Percentiles rank a stretch among this genome's conserved stretches.
These are phyloP conservation scores for Aspergillus carbonarius DNA, from an alignment of 2,329 filamentous ascomycete species.

Conservation along the genomic window DNA sequence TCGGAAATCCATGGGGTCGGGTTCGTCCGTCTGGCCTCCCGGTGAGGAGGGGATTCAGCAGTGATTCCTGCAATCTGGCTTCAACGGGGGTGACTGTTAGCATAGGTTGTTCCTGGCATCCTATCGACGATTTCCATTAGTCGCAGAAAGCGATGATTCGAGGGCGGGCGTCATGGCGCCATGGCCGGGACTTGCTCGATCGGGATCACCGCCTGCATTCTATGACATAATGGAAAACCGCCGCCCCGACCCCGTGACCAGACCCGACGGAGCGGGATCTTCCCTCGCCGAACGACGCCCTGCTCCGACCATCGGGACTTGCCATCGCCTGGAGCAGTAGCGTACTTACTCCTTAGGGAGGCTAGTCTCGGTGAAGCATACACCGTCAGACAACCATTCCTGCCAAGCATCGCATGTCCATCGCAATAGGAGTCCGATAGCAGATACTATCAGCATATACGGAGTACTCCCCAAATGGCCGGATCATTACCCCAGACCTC, in stretches of 20 bases:
- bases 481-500: neutral
- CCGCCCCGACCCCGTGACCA: slow-evolving; percentile 16
- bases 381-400: neutral
- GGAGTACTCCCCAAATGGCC: neutral
- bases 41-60: no score
- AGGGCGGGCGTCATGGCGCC: neutral
- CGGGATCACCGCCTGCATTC: slow-evolving; percentile 19
- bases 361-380: neutral
- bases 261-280: slow-evolving; percentile 7
- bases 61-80: no score
- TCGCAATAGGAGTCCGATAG: neutral
- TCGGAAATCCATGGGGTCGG: neutral
- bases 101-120: no score
- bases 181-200: slow-evolving; percentile 1
- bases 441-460: no score
- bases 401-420: neutral
- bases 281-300: neutral
- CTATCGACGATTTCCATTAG: slow-evolving; percentile 3
- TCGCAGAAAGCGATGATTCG: slow-evolving; percentile 3
- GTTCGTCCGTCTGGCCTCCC: neutral
- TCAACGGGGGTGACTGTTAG: no score
- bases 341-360: no score
- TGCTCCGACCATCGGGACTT: neutral
- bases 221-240: slow-evolving; percentile 27
- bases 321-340: no score